Conservation (phyloP, 441 rosid genomes). For the Euphorbia schlechtendalii region DNA sequence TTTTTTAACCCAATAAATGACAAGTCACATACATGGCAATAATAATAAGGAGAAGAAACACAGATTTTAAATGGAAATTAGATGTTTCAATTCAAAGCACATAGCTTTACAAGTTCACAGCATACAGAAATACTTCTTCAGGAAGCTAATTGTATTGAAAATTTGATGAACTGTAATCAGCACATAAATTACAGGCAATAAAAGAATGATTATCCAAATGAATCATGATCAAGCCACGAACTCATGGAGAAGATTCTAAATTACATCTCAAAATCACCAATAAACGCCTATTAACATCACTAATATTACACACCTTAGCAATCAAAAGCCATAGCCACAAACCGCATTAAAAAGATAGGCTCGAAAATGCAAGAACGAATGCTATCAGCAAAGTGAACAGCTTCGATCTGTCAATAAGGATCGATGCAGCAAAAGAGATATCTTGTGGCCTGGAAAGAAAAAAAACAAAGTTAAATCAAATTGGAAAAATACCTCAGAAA, state of each 20-base stretch:
- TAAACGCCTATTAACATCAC: constrained; percentile 26
- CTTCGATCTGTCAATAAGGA: constrained; percentile 24
- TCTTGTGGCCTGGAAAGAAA: constrained; percentile 56
- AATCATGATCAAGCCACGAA: constrained; percentile 17
- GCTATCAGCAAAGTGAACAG: constrained; percentile 29
- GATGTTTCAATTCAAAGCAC: too few relatives aligned
- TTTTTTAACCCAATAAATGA: neutral
- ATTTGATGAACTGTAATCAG: constrained; percentile 26
- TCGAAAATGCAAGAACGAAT: constrained; percentile 10
- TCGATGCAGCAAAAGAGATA: constrained; percentile 40
- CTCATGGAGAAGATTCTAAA: constrained; percentile 12
- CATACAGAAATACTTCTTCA: neutral
- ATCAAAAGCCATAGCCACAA: constrained; percentile 25
- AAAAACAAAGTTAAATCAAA: neutral
- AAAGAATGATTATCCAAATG: constrained; percentile 38
- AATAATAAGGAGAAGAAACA: too few relatives aligned
- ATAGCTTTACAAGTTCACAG: neutral
- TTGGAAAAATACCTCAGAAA: neutral
- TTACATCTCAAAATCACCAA: constrained; percentile 29
- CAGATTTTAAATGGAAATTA: too few relatives aligned
- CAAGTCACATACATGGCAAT: too few relatives aligned
- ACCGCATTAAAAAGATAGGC: constrained; percentile 20
- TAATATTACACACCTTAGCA: constrained; percentile 33
- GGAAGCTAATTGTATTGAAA: constrained; percentile 24
- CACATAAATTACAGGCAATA: constrained; percentile 25